phyloP scores from a whole-genome alignment of 2,329 filamentous ascomycete genomes.

The Pseudocercospora crystallina region DNA sequence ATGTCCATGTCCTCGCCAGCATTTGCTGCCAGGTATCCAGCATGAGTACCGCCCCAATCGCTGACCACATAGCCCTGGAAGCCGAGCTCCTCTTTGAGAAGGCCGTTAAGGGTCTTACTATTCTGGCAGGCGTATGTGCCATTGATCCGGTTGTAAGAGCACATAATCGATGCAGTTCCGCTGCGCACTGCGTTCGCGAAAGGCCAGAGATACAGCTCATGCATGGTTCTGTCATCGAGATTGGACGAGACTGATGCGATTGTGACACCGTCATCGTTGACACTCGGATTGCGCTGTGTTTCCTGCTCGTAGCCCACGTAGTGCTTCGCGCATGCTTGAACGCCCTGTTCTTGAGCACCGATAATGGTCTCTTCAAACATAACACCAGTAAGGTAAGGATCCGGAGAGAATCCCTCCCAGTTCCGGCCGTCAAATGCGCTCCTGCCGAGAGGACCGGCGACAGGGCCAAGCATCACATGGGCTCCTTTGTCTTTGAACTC shows the following conservation, averaged over 20 bases:
- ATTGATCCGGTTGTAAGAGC: conserved; percentile 60
- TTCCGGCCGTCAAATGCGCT: conserved; percentile 83
- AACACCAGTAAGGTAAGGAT: conserved; percentile 81
- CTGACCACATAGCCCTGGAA: conserved; percentile 66
- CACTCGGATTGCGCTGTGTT: conserved; percentile 28
- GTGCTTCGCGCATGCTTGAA: conserved; percentile 73
- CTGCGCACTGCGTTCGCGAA: conserved; percentile 33
- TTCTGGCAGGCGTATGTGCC: conserved; percentile 63
- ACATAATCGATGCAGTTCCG: conserved; percentile 36
- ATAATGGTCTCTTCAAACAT: conserved; percentile 75
- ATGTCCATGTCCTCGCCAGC: conserved; percentile 45
- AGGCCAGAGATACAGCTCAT: conserved; percentile 68
- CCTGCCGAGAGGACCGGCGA: conserved; percentile 77
- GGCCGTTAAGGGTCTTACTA: conserved; percentile 64
- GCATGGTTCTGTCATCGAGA: conserved; percentile 59
- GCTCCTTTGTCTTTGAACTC: conserved; percentile 71
- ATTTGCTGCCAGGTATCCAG: conserved; percentile 48
- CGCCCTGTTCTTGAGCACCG: conserved; percentile 70
- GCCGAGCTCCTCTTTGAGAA: conserved; percentile 71
- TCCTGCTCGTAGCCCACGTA: conserved; percentile 55
- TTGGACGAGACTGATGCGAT: conserved; percentile 36
- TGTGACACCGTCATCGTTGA: conserved; percentile 26
- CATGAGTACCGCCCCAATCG: conserved; percentile 64
- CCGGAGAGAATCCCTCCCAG: conserved; percentile 87
- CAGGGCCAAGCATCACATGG: conserved; percentile 77